Evolutionary conservation across 257 asterid genomes (phyloP).

Genomic region (Forsythia suspensa): DNA sequence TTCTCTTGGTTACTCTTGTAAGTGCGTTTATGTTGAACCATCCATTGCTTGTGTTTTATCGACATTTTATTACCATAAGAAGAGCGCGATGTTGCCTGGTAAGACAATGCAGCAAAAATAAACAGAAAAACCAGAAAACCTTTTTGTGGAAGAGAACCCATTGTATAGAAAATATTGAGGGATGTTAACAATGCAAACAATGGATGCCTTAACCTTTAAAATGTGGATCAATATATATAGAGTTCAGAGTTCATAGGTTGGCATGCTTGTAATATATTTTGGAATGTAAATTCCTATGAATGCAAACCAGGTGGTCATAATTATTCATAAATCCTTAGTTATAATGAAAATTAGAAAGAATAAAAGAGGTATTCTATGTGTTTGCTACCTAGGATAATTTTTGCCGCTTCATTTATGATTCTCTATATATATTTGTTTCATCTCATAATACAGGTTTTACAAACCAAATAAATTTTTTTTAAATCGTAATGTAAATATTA

Average conservation of each 20-base stretch:
- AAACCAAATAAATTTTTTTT: no score
- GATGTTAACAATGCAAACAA: neutral
- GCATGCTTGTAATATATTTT: no score
- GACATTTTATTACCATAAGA: neutral
- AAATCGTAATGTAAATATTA: no score
- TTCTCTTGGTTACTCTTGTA: constrained; percentile 28
- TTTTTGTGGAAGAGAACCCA: neutral
- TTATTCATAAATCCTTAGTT: neutral
- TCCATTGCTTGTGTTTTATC: constrained; percentile 19
- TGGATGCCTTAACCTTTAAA: neutral
- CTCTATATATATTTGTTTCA: neutral
- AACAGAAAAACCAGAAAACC: neutral
- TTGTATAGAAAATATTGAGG: neutral
- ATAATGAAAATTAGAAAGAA: no score
- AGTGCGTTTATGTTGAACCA: constrained; percentile 19
- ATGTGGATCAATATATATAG: neutral
- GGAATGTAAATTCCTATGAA: no score
- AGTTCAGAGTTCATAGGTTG: neutral
- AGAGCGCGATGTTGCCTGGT: neutral
- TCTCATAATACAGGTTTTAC: constrained; percentile 16
- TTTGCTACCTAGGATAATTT: constrained; percentile 11
- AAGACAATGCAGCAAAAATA: neutral
- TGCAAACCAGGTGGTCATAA: neutral
- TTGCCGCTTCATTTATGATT: neutral
- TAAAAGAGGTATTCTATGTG: no score